A percentile compares a stretch with the other conserved stretches of the same genome.
Conservation (phyloP, 805 yeast species). For the Cyberlindnera amylophila region DNA sequence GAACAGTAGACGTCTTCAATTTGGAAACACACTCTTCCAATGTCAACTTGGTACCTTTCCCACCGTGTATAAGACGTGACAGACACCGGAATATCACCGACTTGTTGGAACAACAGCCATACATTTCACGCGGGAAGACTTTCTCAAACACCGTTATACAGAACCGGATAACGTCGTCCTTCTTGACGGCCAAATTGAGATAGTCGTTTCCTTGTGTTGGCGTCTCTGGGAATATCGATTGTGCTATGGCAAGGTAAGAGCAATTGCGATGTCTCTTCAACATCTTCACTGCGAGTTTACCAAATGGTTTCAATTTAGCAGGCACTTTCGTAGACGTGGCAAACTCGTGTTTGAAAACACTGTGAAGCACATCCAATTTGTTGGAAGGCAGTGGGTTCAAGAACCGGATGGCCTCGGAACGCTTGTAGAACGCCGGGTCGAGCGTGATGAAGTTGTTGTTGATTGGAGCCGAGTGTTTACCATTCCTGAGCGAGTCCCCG, state of each 20-base stretch:
- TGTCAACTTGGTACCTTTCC: conserved; percentile 34
- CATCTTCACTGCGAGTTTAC: conserved; percentile 18
- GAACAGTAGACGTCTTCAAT: conserved; percentile 41
- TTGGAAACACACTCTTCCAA: conserved; percentile 32
- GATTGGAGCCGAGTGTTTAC: not conserved
- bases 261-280: conserved; percentile 33
- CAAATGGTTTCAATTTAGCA: conserved; percentile 20
- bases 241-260: conserved; percentile 36
- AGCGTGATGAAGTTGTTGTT: conserved; percentile 5
- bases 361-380: conserved; percentile 2
- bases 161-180: conserved; percentile 38
- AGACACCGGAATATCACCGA: conserved; percentile 35
- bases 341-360: too few relatives aligned
- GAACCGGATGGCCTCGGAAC: not conserved
- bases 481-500: conserved; percentile 14
- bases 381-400: conserved; percentile 15
- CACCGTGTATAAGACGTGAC: conserved; percentile 34
- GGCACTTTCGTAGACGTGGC: too few relatives aligned
- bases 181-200: conserved; percentile 31
- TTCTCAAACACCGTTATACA: conserved; percentile 40
- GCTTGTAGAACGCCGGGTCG: conserved; percentile 16
- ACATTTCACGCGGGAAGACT: conserved; percentile 46
- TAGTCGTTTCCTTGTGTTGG: conserved; percentile 21
- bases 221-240: conserved; percentile 31
- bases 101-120: conserved; percentile 54